Percentiles rank a stretch among this genome's conserved stretches.
Evolutionary conservation across 345 rosid species (phyloP).

Genomic region (Kernera saxatilis): DNA sequence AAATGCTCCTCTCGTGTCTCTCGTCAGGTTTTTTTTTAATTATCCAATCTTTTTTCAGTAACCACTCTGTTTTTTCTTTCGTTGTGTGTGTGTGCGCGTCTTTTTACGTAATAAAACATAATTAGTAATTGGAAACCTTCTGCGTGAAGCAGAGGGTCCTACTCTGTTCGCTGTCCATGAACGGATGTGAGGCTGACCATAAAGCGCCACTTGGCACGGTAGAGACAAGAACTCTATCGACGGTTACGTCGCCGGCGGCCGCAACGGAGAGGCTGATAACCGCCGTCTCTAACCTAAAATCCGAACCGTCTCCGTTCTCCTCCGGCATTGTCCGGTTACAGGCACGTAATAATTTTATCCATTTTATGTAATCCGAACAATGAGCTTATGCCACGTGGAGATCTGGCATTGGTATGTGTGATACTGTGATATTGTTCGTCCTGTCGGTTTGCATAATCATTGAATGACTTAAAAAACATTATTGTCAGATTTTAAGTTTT

Average conservation of each 20-base stretch:
- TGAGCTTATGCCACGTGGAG: slow-evolving; percentile 41
- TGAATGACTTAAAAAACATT: not conserved
- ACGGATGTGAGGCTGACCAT: slow-evolving; percentile 58
- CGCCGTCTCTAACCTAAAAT: slow-evolving; percentile 43
- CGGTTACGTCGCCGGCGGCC: slow-evolving; percentile 42
- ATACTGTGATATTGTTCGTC: not conserved
- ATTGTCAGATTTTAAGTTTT: not conserved
- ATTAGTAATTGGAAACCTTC: not conserved
- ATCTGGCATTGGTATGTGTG: not conserved
- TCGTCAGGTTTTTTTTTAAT: slow-evolving; percentile 26
- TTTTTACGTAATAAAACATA: not conserved
- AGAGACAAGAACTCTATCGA: slow-evolving; percentile 44
- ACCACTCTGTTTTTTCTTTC: not conserved
- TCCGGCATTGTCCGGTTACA: slow-evolving; percentile 80
- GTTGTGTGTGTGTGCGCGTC: not conserved
- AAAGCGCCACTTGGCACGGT: slow-evolving; percentile 41
- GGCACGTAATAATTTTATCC: slow-evolving; percentile 29
- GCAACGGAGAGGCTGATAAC: slow-evolving; percentile 51
- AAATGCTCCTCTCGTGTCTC: not conserved
- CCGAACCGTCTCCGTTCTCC: slow-evolving; percentile 43
- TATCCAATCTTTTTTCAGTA: not conserved
- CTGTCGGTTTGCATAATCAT: not conserved
- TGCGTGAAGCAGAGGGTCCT: slow-evolving; percentile 31
- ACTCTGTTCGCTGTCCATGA: slow-evolving; percentile 50
- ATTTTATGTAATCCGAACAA: slow-evolving; percentile 19